A percentile compares a stretch with the other conserved stretches of the same genome.
Conservation (phyloP, 441 rosid genomes). For the Jatropha multifida region DNA sequence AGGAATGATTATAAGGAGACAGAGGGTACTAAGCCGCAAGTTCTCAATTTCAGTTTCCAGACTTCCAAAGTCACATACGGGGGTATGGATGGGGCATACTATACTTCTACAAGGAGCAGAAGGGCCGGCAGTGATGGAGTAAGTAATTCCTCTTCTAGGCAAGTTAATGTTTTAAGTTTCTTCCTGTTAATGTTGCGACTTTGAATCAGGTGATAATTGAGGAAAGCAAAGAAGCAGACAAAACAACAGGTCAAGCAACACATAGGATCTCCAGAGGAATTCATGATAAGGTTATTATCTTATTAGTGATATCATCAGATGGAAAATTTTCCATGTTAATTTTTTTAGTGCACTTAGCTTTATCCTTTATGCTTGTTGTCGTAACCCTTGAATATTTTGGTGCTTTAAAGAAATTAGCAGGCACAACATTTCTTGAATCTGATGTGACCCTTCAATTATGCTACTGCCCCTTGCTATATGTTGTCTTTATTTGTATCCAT, state of each 20-base stretch:
- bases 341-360: background rate
- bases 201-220: constrained; percentile 57
- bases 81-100: constrained; percentile 83
- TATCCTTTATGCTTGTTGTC: background rate
- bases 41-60: constrained; percentile 38
- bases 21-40: constrained; percentile 34
- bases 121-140: constrained; percentile 74
- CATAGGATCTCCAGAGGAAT: constrained; percentile 85
- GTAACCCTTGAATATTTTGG: background rate
- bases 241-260: constrained; percentile 68
- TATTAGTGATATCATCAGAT: background rate
- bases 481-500: background rate
- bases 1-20: constrained; percentile 31
- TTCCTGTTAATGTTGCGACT: constrained; percentile 10
- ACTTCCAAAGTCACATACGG: constrained; percentile 69
- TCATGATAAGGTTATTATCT: constrained; percentile 59
- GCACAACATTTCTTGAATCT: background rate
- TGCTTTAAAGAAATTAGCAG: background rate
- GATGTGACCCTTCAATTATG: background rate
- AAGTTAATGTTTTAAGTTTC: background rate
- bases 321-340: too few relatives aligned
- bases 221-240: constrained; percentile 86
- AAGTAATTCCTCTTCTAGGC: constrained; percentile 21
- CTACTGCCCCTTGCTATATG: background rate
- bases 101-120: constrained; percentile 58